Percentiles rank a stretch among this genome's conserved stretches.
Conservation (phyloP, 1,139 yeast genomes). For the Pichia norvegensis region DNA sequence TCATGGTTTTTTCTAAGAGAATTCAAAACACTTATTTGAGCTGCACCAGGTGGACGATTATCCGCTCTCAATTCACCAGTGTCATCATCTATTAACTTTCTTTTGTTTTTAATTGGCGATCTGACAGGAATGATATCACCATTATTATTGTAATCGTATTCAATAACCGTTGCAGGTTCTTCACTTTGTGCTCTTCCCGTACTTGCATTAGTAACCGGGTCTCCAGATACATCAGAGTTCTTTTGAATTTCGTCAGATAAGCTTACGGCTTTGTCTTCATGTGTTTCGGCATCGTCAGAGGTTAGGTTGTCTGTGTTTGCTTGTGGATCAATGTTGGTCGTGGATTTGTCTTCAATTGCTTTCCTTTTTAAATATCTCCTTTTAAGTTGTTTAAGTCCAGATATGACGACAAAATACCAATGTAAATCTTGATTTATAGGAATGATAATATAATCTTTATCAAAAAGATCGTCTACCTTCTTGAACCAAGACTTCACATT, state of each 20-base stretch:
- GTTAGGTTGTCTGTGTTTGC: neutral
- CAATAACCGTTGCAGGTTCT: neutral
- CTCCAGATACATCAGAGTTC: too few species aligned
- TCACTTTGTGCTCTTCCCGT: too few species aligned
- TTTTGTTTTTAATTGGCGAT: neutral
- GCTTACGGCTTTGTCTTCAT: neutral
- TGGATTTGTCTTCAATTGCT: neutral
- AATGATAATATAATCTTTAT: constrained; percentile 54
- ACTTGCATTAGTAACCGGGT: neutral
- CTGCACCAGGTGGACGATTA: constrained; percentile 24
- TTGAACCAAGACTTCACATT: constrained; percentile 77
- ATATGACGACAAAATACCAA: constrained; percentile 80
- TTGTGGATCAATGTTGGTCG: neutral
- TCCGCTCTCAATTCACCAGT: neutral
- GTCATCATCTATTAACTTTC: neutral
- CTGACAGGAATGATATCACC: neutral
- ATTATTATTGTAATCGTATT: neutral
- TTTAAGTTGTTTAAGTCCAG: constrained; percentile 37
- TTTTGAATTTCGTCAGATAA: neutral
- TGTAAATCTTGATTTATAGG: constrained; percentile 81
- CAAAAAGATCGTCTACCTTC: constrained; percentile 53
- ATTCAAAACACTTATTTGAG: constrained; percentile 66
- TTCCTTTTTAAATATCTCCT: constrained; percentile 4
- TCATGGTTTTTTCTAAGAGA: constrained; percentile 60
- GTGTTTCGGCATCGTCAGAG: neutral